phyloP scores from a whole-genome alignment of 331 rosid genomes.

The Malus hybrid region DNA sequence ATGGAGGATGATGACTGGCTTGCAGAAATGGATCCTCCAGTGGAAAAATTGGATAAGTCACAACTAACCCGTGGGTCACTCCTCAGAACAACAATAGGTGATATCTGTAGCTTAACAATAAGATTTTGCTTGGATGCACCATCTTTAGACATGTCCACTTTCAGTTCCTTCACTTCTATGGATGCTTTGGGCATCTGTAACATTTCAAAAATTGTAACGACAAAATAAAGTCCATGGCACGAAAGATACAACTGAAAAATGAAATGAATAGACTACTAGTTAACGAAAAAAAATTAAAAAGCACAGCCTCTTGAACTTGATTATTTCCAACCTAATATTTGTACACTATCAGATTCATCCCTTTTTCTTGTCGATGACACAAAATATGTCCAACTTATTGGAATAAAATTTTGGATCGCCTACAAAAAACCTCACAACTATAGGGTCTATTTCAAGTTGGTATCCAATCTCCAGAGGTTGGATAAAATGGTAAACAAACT shows the following conservation, averaged over 20 bases:
- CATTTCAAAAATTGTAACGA: slow-evolving; percentile 22
- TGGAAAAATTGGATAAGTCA: slow-evolving; percentile 53
- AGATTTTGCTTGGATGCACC: slow-evolving; percentile 64
- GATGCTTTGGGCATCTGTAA: slow-evolving; percentile 79
- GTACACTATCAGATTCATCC: background rate
- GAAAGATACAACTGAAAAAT: slow-evolving; percentile 20
- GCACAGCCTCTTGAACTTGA: background rate
- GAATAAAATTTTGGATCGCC: background rate
- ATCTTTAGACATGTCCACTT: slow-evolving; percentile 73
- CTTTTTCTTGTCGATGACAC: background rate
- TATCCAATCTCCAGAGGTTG: background rate
- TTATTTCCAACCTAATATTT: background rate
- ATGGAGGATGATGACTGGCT: slow-evolving; percentile 44
- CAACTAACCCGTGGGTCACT: slow-evolving; percentile 65
- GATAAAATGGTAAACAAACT: background rate
- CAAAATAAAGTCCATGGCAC: slow-evolving; percentile 10
- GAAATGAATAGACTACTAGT: background rate
- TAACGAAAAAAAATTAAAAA: background rate
- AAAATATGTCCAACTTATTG: background rate
- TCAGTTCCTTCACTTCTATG: slow-evolving; percentile 78
- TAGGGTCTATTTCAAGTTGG: background rate
- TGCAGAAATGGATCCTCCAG: slow-evolving; percentile 50
- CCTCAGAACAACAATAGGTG: slow-evolving; percentile 62
- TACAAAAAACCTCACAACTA: background rate
- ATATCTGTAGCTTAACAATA: slow-evolving; percentile 63